Evolutionary conservation across 2,329 filamentous ascomycete genomes (phyloP).

Genomic region (Hyphodiscus sp.): DNA sequence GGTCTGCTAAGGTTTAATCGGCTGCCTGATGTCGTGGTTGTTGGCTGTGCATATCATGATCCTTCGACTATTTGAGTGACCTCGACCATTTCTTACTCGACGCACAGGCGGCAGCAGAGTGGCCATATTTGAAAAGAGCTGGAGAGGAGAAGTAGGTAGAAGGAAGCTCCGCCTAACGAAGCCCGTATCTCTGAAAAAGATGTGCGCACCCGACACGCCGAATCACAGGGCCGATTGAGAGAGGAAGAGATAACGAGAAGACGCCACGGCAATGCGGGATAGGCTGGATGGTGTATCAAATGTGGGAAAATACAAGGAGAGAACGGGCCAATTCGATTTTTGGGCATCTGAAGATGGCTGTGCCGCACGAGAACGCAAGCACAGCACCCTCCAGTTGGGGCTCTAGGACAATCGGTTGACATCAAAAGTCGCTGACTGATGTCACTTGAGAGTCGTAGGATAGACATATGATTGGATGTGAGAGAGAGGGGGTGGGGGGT

Average conservation of each 20-base stretch:
- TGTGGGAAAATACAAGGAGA: not conserved
- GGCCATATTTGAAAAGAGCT: not conserved
- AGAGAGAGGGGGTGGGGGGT: not conserved
- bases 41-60: not conserved
- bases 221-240: not conserved
- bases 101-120: not conserved
- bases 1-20: not conserved
- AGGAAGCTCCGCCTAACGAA: not conserved
- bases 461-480: not conserved
- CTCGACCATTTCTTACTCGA: not conserved
- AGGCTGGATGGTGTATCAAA: constrained; percentile 3
- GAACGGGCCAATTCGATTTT: not conserved
- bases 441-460: not conserved
- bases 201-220: not conserved
- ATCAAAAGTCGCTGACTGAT: not conserved
- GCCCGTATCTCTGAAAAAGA: not conserved
- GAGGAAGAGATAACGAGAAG: constrained; percentile 1
- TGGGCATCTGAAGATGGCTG: too few relatives aligned
- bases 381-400: not conserved
- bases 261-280: not conserved
- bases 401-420: too few relatives aligned
- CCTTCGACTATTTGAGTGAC: not conserved
- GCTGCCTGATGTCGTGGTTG: not conserved
- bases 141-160: not conserved
- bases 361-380: too few relatives aligned